Conservation (phyloP, 305 asterid species). For the Fraxinus dipetala region DNA sequence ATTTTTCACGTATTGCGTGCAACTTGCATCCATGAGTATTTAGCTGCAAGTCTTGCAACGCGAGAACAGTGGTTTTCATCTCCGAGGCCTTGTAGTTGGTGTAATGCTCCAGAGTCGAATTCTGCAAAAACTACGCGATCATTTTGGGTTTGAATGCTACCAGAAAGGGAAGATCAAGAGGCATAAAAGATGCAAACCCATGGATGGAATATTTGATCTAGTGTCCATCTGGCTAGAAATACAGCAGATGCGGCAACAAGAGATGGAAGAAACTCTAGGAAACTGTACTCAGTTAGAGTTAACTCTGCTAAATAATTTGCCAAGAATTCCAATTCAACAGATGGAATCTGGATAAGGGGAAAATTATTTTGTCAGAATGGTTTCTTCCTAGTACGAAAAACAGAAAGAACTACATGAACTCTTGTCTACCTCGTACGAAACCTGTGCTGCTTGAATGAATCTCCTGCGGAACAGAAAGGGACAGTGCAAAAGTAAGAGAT, state of each 20-base stretch:
- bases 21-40: conserved; percentile 50
- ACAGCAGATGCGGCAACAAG: conserved; percentile 88
- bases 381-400: conserved; percentile 21
- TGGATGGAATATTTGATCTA: conserved; percentile 88
- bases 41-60: conserved; percentile 67
- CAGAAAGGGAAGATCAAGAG: conserved; percentile 15
- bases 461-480: conserved; percentile 52
- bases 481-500: conserved; percentile 14
- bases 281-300: conserved; percentile 71
- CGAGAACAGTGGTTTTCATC: conserved; percentile 60
- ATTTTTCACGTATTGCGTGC: conserved; percentile 72
- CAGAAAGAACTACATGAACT: conserved; percentile 8
- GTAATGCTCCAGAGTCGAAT: conserved; percentile 78
- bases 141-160: conserved; percentile 7
- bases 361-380: conserved; percentile 22
- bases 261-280: conserved; percentile 89
- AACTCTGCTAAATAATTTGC: conserved; percentile 93
- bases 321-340: conserved; percentile 86
- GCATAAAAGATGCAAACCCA: conserved; percentile 64
- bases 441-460: conserved; percentile 96
- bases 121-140: conserved; percentile 45
- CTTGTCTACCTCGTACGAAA: conserved; percentile 60
- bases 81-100: conserved; percentile 59
- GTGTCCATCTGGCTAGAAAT: conserved; percentile 93
- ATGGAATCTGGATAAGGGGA: conserved; percentile 65